Base-by-base conservation (phyloP, 768 basidiomycete species). In the Suillus brevipes region DNA sequence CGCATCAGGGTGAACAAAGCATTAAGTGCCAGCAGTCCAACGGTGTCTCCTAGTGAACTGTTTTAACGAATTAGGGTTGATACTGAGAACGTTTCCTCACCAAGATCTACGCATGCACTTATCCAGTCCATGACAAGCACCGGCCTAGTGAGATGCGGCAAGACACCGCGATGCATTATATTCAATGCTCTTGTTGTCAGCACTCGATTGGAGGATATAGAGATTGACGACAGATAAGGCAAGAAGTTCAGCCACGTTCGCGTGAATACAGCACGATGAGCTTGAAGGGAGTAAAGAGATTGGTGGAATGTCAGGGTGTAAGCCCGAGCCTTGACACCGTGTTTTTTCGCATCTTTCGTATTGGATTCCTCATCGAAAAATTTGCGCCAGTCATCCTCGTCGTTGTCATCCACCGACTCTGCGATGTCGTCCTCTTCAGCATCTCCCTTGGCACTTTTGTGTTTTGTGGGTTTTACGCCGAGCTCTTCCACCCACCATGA, bases 121-220 rank as follows among this genome's bases (percentile, higher is more conserved):
- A 97, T 84, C 93, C 95, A 97, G 74, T 97, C 94, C 90, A 95
- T 94, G n/a, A 91, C 83, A 60, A 92, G 76, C 57, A 92, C 81
- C 0, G 91, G 87, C 45, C 91, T 77, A 0, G 91, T 94, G 56
- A 96, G 74, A 74, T 95, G 88, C 0, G 95, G 95, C 74, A 97
- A 77, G 14, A 96, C 89, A 6, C 89, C 87, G 14, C 87, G 81
- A 74, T 97, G 94, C 83, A 97, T 87, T 37, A 95, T 81, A 69
- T 88, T 89, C 66, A 97, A 77, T 18, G 84, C 86, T 55, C 89
- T 80, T 28, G 83, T 81, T 18, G 86, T 81, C 5, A 87, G 71
- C 1, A 72, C 73, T 60, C 79, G 82, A 25, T 69, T 71, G 3
- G 65, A 64, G 43, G 69, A 66, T 34, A 69, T 72, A 10, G 79